Base-by-base conservation (phyloP, 306 rosid species). In the Cyclanthera cordifolia region DNA sequence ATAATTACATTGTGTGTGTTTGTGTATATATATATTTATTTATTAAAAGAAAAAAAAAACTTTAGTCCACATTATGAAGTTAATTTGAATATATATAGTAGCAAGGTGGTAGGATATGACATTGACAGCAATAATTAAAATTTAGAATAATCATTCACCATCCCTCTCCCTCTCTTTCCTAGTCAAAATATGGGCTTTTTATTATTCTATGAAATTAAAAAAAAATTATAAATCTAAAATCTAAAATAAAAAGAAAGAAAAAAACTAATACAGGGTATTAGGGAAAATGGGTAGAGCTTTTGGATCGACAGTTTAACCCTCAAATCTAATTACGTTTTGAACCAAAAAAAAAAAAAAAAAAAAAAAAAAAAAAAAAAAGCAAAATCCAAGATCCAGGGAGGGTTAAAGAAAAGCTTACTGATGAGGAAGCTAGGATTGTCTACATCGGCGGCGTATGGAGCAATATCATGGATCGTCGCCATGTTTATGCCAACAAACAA, bases 401-500 rank as follows among this genome's bases (percentile, higher is more conserved):
- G 17, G 10, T 57, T 32, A 32, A n/a, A 54, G 23, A 53, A 55
- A 55, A 15, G 46, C 65, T 30, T 34, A 59, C 46, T 59, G 64
- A 15, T 53, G 8, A 5, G 1, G 37, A 32, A 6, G 9, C 2
- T 4, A 55, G 12, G 61, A 4, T 57, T 1, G 30, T 43, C 14
- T 34, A 3, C 2, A 8, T 49, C 7, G 49, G 51, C 15, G 28
- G 69, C 17, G 15, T 24, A 2, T 11, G 24, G 47, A 43, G 3
- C 3, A 1, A 32, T 43, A 3, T 49, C 58, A 68, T 9, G 73
- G 59, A 82, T 90, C 95, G 3, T 90, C 95, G 4, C 87, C 90
- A 71, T 89, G 96, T 69, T 91, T 91, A 82, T 89, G 97, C 97
- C 97, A 92, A 73, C 97, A 92, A 66, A 87, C 97, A 20, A 92